These are phyloP conservation scores for Kernera saxatilis DNA, from an alignment of 345 rosid species.

Conservation along the genomic window DNA sequence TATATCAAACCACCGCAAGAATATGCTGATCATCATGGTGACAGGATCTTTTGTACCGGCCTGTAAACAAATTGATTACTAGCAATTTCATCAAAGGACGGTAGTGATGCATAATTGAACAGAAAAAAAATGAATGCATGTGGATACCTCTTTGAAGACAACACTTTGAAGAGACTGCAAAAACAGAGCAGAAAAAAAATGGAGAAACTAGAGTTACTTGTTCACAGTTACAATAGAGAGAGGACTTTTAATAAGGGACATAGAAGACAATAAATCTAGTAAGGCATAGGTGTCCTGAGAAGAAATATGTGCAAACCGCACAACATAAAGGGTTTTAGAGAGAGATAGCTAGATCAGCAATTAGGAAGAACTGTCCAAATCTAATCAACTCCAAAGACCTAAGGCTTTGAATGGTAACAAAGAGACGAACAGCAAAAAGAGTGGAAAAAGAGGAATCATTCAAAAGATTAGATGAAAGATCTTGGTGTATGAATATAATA, in stretches of 20 bases:
- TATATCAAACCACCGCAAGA: conserved; percentile 85
- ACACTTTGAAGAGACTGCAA: conserved; percentile 97
- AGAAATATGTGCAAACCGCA: not conserved
- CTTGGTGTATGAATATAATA: not conserved
- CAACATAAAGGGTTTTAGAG: not conserved
- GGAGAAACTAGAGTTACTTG: not conserved
- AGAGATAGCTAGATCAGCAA: not conserved
- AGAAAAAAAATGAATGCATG: not conserved
- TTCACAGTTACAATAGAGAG: not conserved
- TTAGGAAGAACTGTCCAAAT: not conserved
- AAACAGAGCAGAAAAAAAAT: conserved; percentile 14
- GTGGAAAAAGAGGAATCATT: not conserved
- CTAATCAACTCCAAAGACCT: not conserved
- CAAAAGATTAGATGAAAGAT: not conserved
- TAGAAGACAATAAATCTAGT: not conserved
- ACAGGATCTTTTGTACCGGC: conserved; percentile 96
- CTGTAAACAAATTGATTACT: conserved; percentile 44
- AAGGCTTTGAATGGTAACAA: not conserved
- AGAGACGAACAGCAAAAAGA: not conserved
- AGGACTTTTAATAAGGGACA: not conserved
- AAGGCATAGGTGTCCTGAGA: not conserved
- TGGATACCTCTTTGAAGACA: conserved; percentile 86
- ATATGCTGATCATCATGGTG: conserved; percentile 80
- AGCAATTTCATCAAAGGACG: not conserved
- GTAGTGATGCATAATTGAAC: not conserved